phyloP scores from a whole-genome alignment of 495 filamentous ascomycete genomes.

The Aspergillus incahuasiensis region DNA sequence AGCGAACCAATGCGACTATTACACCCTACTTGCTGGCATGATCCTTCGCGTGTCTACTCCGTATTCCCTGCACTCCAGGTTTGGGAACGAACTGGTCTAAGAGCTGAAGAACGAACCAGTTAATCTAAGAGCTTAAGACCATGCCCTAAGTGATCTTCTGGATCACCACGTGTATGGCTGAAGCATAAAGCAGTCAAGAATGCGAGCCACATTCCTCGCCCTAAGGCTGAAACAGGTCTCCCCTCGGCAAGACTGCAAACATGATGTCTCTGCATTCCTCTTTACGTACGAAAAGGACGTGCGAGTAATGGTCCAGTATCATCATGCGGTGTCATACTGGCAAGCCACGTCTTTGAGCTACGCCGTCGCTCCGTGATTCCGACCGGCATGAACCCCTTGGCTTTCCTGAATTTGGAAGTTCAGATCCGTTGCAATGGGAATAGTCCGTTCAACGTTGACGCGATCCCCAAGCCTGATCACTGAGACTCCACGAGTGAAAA shows the following conservation, averaged over 20 bases:
- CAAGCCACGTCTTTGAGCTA: neutral
- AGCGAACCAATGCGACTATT: conserved; percentile 4
- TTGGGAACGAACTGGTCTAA: neutral
- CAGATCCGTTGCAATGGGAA: neutral
- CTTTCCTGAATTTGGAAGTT: neutral
- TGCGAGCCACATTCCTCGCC: neutral
- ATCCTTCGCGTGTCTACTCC: neutral
- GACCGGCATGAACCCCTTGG: neutral
- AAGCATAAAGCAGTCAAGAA: neutral
- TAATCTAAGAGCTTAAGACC: too few species aligned
- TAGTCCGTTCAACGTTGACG: neutral
- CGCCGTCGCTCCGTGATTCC: neutral
- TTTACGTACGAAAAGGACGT: neutral
- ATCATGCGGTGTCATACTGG: neutral
- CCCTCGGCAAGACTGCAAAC: neutral
- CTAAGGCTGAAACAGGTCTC: conserved; percentile 19
- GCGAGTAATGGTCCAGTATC: neutral
- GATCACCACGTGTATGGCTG: conserved; percentile 11
- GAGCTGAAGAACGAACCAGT: neutral
- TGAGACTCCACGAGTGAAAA: too few species aligned
- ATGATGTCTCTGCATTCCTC: neutral
- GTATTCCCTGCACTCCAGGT: neutral
- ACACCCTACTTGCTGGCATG: neutral
- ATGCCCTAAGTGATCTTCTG: neutral
- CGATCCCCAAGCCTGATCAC: too few species aligned